Base-by-base conservation (phyloP, 2,329 filamentous ascomycete genomes). In the Nigrospora oryzae region DNA sequence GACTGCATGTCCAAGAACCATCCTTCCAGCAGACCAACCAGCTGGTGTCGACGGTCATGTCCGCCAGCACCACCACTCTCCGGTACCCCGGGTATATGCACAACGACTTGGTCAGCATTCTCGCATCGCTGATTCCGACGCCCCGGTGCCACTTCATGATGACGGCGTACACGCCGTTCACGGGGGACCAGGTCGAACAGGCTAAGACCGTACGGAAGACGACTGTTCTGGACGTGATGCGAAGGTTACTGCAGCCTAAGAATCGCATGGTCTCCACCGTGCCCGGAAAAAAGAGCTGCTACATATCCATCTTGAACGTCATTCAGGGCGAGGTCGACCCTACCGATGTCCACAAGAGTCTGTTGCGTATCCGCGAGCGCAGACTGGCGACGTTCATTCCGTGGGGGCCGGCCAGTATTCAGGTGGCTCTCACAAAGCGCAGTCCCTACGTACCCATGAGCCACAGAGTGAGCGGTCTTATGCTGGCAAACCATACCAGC, bases 31-130 rank as follows among this genome's bases (percentile, higher is more conserved):
- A 98, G 65, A 98, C 93, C 2, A 98, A 98, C 63, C 93, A 97
- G 64, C 75, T 98, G 33, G 91, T 93, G 4, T 93, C 89, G 8
- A 98, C 94, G 1, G 94, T 98, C 63, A 98, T 98, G 93, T 96
- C 90, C 33, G 93, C 93, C 35, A 94, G 89, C 61, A 98, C 93
- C 4, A 97, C 91, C 11, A 96, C 94, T 3, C 80, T 98, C 42
- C 81, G 93, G 60, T 98, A 98, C 63, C 93, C 93, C 1, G 93
- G 93, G 35, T 98, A 98, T 69, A 98, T 98, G 93, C 93, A 98
- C 73, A 98, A 98, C 65, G 93, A 98, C 62, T 83, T 98, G 14
- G 90, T 95, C 60, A 93, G 91, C 65, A 97, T 98, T 56, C 78
- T 98, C 46, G 93, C 94, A 19, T 95, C 89, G 16, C 77, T 98